Evolutionary conservation across 2,329 filamentous ascomycete genomes (phyloP), one percentile per base, ranked within the genome.

Genomic region (Emericellopsis atlantica): DNA sequence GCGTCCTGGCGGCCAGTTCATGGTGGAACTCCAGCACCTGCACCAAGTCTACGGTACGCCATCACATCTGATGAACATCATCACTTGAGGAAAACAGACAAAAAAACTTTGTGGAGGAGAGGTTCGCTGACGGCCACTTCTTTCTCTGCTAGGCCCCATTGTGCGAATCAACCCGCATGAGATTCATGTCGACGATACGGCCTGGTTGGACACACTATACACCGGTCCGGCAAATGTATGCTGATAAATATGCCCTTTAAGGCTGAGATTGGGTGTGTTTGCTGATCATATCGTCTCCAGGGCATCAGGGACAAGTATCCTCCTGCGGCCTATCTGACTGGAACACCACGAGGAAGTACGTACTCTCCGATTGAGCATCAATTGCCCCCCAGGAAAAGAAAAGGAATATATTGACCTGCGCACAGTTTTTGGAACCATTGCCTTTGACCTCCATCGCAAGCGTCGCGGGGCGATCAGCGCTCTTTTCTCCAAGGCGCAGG

Each of bases 101-200:
- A n/a, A n/a, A n/a, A n/a, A n/a, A n/a, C n/a, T n/a, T n/a, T 21
- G 18, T 21, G 18, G 18, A 33, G 26, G 36, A 15, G 39, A 21
- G 9, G 14, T 18, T 15, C 21, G 15, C 23, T 42, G 36, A 37
- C 10, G 22, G 18, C 5, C 18, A 21, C 18, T 21, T 4, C 15
- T 8, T n/a, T n/a, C 9, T 2, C 14, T 16, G 7, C 29, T 21
- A 43, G 41, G 41, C 11, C 41, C 41, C 12, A 43, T 43, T 23
- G 21, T 43, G 10, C n/a, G 41, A 6, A 43, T 43, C 37, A 39
- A 24, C 16, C 41, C 41, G 9, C 16, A 26, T 33, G 41, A 43
- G 37, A n/a, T 43, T 31, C 37, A 39, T 24, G 23, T 43, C 8
- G n/a, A 22, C n/a, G 41, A 43, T 22, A 21, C 31, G 2, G 18